phyloP scores from a whole-genome alignment of 768 basidiomycete species.

The Naganishia vaughanmartiniae region DNA sequence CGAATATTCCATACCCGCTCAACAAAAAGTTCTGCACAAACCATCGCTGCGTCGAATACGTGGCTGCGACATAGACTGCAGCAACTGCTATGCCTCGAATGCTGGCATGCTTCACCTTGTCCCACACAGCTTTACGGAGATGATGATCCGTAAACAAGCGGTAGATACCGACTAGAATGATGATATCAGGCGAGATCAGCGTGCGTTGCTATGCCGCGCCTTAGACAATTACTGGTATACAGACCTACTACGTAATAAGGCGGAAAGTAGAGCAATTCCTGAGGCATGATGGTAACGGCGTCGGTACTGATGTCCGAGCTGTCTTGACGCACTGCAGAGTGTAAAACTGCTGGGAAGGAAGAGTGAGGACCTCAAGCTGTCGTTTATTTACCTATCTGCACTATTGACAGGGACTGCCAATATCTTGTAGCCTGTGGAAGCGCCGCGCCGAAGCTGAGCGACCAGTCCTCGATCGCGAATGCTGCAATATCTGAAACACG shows the following conservation, averaged over 20 bases:
- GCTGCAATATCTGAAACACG: conserved; percentile 14
- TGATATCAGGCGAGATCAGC: not conserved
- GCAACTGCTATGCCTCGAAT: conserved; percentile 69
- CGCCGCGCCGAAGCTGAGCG: not conserved
- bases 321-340: not conserved
- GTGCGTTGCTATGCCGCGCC: too few species aligned
- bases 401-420: not conserved
- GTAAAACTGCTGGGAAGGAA: not conserved
- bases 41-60: conserved; percentile 66
- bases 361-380: too few species aligned
- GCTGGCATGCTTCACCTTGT: conserved; percentile 77
- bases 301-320: not conserved
- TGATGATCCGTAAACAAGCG: conserved; percentile 70
- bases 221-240: not conserved
- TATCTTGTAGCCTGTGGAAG: not conserved
- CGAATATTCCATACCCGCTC: conserved; percentile 36
- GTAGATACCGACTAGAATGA: conserved; percentile 67
- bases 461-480: conserved; percentile 3
- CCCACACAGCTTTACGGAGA: conserved; percentile 70
- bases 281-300: conserved; percentile 45
- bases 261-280: conserved; percentile 64
- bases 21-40: conserved; percentile 45
- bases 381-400: too few species aligned
- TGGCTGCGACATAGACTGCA: conserved; percentile 61
- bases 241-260: conserved; percentile 69